Evolutionary conservation across 2,329 filamentous ascomycete genomes (phyloP), one percentile per base, ranked within the genome.

Genomic region (Pezizomycotina sp.): DNA sequence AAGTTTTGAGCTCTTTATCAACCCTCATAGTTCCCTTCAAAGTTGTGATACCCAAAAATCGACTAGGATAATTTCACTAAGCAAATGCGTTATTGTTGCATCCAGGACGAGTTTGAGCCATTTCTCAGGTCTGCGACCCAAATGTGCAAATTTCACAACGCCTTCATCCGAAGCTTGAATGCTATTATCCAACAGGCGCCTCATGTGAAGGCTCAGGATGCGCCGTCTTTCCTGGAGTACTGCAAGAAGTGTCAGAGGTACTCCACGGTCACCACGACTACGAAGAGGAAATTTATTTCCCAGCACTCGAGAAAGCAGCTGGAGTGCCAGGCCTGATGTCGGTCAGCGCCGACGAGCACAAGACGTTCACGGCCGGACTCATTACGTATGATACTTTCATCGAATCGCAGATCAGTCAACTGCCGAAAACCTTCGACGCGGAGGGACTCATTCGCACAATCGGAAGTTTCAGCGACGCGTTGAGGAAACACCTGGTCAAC

Each of bases 81-180:
- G n/a, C n/a, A n/a, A n/a, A n/a, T n/a, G n/a, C n/a, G n/a, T n/a
- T n/a, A n/a, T n/a, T n/a, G n/a, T n/a, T n/a, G n/a, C n/a, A 22
- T 14, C 6, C 18, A 28, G 7, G 23, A 38, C 36, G 29, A 68
- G 63, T 64, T 63, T 23, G 68, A 73, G 48, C 59, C 70, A 46
- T 73, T 71, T 53, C 69, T 66, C 1, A 62, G 60, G 0, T 66
- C 66, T 14, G 68, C 70, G 0, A 69, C 68, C 10, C 66, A 74
- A 54, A 74, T 73, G 69, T 61, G 63, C 3, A 53, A 73, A 33
- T 57, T 71, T 31, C 69, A 75, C 59, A 75, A 75, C 49, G 58
- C 65, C 37, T 66, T 75, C 48, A 65, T 74, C 45, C 67, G 71
- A 26, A 68, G 69, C 35, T 71, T 68, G 59, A 75, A 76, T 55